These are phyloP conservation scores for Yamadazyma diddensiae DNA, from an alignment of 1,139 yeast genomes.

Conservation along the genomic window DNA sequence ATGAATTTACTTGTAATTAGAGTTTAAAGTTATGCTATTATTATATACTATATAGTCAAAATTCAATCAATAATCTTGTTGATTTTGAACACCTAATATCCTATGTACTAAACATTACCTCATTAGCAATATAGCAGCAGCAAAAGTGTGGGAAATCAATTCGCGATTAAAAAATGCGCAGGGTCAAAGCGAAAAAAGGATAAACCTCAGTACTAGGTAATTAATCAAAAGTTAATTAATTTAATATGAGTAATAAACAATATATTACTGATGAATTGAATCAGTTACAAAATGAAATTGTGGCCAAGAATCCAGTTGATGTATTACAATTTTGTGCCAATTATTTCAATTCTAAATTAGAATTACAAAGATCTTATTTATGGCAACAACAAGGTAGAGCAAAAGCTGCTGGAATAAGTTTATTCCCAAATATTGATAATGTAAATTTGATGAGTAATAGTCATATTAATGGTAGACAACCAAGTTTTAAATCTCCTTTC, in stretches of 20 bases:
- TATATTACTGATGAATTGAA: conserved; percentile 49
- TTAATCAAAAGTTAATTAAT: not conserved
- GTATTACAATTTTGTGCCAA: conserved; percentile 73
- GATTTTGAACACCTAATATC: no score
- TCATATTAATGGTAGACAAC: conserved; percentile 36
- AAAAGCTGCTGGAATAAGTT: conserved; percentile 48
- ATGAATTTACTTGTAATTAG: no score
- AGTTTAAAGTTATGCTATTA: no score
- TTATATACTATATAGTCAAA: no score
- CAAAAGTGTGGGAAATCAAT: no score
- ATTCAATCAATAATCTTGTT: no score
- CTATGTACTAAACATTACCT: no score
- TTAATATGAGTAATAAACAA: conserved; percentile 10
- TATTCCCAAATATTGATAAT: conserved; percentile 42
- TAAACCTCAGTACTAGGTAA: not conserved
- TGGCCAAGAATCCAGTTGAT: conserved; percentile 62
- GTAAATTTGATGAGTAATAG: conserved; percentile 23
- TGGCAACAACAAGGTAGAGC: conserved; percentile 55
- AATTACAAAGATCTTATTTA: conserved; percentile 54
- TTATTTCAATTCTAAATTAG: conserved; percentile 61
- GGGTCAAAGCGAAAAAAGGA: conserved; percentile 3
- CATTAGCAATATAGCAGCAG: no score
- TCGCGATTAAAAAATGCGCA: no score
- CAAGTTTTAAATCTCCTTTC: conserved; percentile 64
- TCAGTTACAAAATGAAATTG: conserved; percentile 60